phyloP scores from a whole-genome alignment of 352 stramenopile species.

The Pythium dissimile region DNA sequence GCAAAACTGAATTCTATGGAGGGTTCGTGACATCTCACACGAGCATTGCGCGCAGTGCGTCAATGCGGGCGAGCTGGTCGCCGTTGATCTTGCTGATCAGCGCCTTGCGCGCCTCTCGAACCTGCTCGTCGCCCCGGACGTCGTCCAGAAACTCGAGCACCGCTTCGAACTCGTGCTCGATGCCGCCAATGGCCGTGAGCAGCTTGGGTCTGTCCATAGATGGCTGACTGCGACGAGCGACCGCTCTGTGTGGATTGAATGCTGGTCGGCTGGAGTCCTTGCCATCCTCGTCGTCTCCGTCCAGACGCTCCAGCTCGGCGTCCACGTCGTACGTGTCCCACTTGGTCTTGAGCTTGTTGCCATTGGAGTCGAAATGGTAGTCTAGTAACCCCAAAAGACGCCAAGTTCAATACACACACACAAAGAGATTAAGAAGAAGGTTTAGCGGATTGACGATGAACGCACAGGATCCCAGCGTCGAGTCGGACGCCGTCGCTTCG shows the following conservation, averaged over 20 bases:
- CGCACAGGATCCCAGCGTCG: slow-evolving; percentile 69
- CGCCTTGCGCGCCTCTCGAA: slow-evolving; percentile 67
- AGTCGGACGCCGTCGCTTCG: slow-evolving; percentile 22
- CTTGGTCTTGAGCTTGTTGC: slow-evolving; percentile 87
- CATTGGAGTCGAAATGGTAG: slow-evolving; percentile 83
- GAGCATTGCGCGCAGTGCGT: slow-evolving; percentile 38
- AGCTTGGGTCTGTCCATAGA: slow-evolving; percentile 40
- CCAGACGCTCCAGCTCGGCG: slow-evolving; percentile 65
- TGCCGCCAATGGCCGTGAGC: slow-evolving; percentile 33
- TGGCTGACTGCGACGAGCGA: neutral
- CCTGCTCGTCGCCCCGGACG: slow-evolving; percentile 57
- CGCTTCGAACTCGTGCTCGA: slow-evolving; percentile 79
- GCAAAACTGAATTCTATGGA: too few relatives aligned
- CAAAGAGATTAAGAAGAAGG: neutral
- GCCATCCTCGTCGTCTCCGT: slow-evolving; percentile 41
- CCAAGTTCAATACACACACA: neutral
- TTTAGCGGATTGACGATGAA: too few relatives aligned
- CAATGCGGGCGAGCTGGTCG: slow-evolving; percentile 66
- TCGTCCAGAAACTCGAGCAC: slow-evolving; percentile 76
- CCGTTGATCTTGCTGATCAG: slow-evolving; percentile 62
- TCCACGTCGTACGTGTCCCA: slow-evolving; percentile 83
- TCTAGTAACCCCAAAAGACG: too few relatives aligned
- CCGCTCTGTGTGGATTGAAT: neutral
- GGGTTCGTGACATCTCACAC: too few relatives aligned
- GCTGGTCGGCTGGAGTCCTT: too few relatives aligned